Base-by-base conservation (phyloP, 169 alveolate genomes). In the Plasmodium relictum region DNA sequence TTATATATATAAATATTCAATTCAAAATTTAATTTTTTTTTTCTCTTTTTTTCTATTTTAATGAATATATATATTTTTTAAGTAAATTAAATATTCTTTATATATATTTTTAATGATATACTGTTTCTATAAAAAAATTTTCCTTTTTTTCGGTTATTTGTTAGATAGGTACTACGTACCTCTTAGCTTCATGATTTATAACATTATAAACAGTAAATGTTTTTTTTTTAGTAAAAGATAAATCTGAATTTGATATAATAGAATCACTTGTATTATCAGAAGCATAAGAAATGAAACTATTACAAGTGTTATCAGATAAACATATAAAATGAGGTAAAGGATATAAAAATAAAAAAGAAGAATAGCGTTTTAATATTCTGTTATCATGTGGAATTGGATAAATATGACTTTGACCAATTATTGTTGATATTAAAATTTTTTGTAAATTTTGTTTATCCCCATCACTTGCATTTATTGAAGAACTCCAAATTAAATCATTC, bases 391-490 rank as follows among this genome's bases (percentile, higher is more conserved):
- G 89, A 72, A 85, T 93, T 26, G 96, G 96, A 50, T 76, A 93
- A 9, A 93, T 54, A 56, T 93, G 96, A 18, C 95, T 92, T 37
- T 93, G 96, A 12, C 96, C 96, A 44, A 92, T 61, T 5, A 93
- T 73, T 42, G 59, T 88, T 42, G 70, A 93, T 16, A 68, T 65
- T 18, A 80, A 86, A 16, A 66, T 66, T n/a, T 68, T 66, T 59
- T 65, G 88, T 16, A 71, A 44, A 71, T 63, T 52, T 8, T 41
- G 22, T 62, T 42, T 71, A n/a, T 62, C 62, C 63, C 50, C 66
- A 63, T 91, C 94, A 68, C 89, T 20, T 56, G 88, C 85, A 66
- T 72, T 73, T 83, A 89, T 72, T 69, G 92, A 45, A 1, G 96
- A 71, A 26, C 92, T 72, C 78, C 88, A 59, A 6, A 93, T 93